Evolutionary conservation across 306 rosid species (phyloP).

Genomic region (Albizia julibrissin): DNA sequence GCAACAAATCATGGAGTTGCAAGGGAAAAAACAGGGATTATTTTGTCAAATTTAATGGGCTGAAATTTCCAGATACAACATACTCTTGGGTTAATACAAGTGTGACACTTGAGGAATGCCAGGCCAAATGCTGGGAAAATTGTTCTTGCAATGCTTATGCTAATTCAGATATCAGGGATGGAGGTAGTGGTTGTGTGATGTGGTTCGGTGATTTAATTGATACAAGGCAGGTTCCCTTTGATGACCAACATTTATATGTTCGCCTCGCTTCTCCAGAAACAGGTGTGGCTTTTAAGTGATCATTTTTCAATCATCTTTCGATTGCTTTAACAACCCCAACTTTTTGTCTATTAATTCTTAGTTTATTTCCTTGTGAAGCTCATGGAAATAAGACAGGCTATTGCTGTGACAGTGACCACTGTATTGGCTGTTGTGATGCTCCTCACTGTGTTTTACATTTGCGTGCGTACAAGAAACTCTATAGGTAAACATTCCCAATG

Average conservation of each 20-base stretch:
- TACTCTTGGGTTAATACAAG: conserved; percentile 13
- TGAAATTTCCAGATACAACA: conserved; percentile 34
- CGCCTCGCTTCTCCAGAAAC: conserved; percentile 31
- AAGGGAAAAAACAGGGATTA: background rate
- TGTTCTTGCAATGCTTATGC: conserved; percentile 42
- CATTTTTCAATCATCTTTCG: background rate
- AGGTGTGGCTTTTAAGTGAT: background rate
- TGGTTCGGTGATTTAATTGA: conserved; percentile 48
- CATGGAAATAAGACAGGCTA: background rate
- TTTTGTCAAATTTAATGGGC: background rate
- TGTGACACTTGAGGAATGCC: conserved; percentile 14
- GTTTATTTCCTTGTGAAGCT: background rate
- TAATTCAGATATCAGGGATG: conserved; percentile 20
- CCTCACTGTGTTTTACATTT: background rate
- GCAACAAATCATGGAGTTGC: background rate
- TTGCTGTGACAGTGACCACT: background rate
- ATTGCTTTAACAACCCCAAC: background rate
- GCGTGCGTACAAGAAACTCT: background rate
- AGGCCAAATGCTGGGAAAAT: conserved; percentile 16
- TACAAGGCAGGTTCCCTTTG: background rate
- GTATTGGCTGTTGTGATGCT: background rate
- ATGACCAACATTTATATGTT: conserved; percentile 36
- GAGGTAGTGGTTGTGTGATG: conserved; percentile 36
- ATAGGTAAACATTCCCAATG: background rate
- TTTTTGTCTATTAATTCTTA: background rate